These are phyloP conservation scores for Brasilioporus rufonigricans DNA, from an alignment of 768 basidiomycete genomes.

Conservation along the genomic window DNA sequence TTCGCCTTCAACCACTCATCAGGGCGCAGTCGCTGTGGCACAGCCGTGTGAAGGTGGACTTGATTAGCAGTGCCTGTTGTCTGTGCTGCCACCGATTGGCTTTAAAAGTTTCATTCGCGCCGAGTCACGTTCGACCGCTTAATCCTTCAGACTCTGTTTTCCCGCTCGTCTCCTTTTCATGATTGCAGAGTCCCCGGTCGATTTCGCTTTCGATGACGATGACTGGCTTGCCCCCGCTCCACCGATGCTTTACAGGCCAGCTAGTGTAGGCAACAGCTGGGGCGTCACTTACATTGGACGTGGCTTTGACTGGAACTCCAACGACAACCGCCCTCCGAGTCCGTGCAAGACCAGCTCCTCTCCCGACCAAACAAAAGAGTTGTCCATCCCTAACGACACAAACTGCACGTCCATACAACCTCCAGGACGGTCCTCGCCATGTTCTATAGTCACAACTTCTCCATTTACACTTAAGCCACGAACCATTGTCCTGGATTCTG, in stretches of 20 bases:
- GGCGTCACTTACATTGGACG: constrained; percentile 82
- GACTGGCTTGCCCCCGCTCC: constrained; percentile 61
- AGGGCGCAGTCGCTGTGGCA: background rate
- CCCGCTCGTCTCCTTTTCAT: constrained; percentile 32
- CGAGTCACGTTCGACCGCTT: background rate
- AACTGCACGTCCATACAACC: constrained; percentile 5
- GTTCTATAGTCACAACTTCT: constrained; percentile 15
- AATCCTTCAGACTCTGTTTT: background rate
- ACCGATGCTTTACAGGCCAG: constrained; percentile 53
- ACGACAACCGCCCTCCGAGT: constrained; percentile 31
- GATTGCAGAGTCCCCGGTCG: constrained; percentile 58
- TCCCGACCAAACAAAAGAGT: constrained; percentile 6
- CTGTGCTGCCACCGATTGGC: background rate
- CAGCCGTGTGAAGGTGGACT: constrained; percentile 14
- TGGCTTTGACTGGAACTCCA: constrained; percentile 72
- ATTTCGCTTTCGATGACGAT: constrained; percentile 66
- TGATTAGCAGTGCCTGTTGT: constrained; percentile 1
- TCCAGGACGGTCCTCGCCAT: constrained; percentile 11
- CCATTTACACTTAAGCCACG: constrained; percentile 32
- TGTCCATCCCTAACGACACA: constrained; percentile 15
- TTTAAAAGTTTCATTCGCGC: background rate
- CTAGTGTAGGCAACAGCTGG: constrained; percentile 77
- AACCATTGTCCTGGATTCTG: constrained; percentile 22
- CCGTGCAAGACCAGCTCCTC: constrained; percentile 3
- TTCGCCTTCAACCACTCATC: background rate